Evolutionary conservation across 345 rosid genomes (phyloP), one percentile per base, ranked within the genome.

Genomic region (Hibiscus trionum): DNA sequence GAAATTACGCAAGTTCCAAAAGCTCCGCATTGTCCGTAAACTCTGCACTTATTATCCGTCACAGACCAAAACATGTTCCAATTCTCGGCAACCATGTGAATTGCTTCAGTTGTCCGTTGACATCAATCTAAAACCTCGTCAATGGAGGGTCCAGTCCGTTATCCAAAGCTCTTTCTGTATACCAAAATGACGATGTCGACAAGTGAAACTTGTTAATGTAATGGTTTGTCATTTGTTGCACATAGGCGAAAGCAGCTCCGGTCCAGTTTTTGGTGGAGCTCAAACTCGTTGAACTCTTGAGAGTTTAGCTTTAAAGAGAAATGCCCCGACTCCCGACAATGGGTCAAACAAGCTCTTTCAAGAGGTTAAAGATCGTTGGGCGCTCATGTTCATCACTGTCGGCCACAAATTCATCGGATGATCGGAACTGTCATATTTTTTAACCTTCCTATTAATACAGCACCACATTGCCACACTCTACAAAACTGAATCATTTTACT

Each of bases 231-330:
- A 87, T 82, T 72, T 87, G 79, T 0, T 87, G 91, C 5, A 88
- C 84, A 60, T 77, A 78, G 49, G 74, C 15, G 64, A 86, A 88
- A n/a, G 78, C 73, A 14, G 50, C 31, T 4, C 93, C 90, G 17
- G 82, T 85, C 90, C 90, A 86, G 53, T 39, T 80, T 84, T 10
- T 89, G 3, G 88, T 86, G 27, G 78, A 86, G 84, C 80, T 85
- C 79, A 56, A 86, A 74, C 77, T 78, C 82, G 58, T 85, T 83
- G 60, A 62, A 84, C 19, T 33, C 74, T 49, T 3, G 60, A 3
- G 86, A 79, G 3, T 75, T 82, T 2, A 83, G 72, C 82, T 81
- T 50, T 15, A 88, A 73, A 1, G 86, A 76, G 82, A 77, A 88
- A 16, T 65, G 61, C 4, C 88, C 86, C 0, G 82, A 74, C 0